Base-by-base conservation (phyloP, 441 rosid genomes). In the Euphorbia celastroides region DNA sequence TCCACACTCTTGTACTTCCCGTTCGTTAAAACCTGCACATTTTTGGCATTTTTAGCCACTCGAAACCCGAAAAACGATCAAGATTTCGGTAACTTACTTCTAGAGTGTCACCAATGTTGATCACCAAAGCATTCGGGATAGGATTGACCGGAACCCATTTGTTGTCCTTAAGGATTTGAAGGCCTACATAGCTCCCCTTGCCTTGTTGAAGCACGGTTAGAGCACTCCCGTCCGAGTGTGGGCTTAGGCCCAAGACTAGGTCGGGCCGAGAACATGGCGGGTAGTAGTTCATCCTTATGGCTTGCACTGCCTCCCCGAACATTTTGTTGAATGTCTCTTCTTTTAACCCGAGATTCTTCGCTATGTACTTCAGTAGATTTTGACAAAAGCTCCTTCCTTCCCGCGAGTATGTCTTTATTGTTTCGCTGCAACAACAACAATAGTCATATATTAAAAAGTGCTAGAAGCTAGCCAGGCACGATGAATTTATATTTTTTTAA, bases 221-320 rank as follows among this genome's bases (percentile, higher is more conserved):
- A 58, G 96, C 98, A 82, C 98, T 93, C 48, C 98, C 98, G 79
- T 93, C 97, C 32, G 97, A 90, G 80, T 93, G 97, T 52, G 97
- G 98, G 67, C 97, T 93, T 38, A 90, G 86, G 19, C 98, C 98
- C 41, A 90, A 72, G 65, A 93, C 98, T 74, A 90, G 97, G 80
- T 93, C 96, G 42, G 97, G 98, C 70, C 89, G 83, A 70, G 96
- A 68, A 80, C 98, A 92, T 74, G 98, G 86, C 28, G 98, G 98
- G 66, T 88, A 92, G 73, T 92, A 92, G 70, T 92, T 92, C 98
- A 90, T 90, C 75, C 98, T 90, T 64, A 88, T 82, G 10, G 97
- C 98, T 74, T 93, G 94, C 32, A 90, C 93, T 10, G 86, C 86
- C 25, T 36, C 86, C 30, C 94, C 87, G 70, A 88, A 89, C 90